Evolutionary conservation across 140 eudicot genomes (phyloP), one percentile per base, ranked within the genome.

Genomic region (Senecio squalidus): DNA sequence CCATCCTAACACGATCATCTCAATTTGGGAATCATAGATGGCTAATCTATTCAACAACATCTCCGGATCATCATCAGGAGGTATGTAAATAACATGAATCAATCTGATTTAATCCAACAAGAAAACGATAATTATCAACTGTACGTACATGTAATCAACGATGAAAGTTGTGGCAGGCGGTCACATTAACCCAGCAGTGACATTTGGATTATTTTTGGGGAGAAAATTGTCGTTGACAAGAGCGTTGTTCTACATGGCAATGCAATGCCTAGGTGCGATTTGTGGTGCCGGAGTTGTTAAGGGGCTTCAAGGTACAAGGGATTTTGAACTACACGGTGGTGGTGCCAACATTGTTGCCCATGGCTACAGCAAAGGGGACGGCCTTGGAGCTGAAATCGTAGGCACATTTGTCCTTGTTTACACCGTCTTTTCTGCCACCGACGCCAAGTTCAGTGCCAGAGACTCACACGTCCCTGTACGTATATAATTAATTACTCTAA

Each of bases 391-490:
- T 1, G 95, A 86, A 64, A 79, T 86, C 28, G 38, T 86, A 9
- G 95, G 84, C 26, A 84, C 94, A 40, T 84, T 80, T 24, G 72
- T 84, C 27, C 88, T 84, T 41, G 88, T 77, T 56, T 84, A 84
- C 84, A 80, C 86, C 46, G 95, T 85, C 15, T 85, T 85, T 69
- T 85, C 95, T 6, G 95, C 95, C 69, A 83, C 95, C 46, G 89
- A 87, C 13, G 93, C 95, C 76, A 87, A 87, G 55, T 72, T 89
- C 33, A 87, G 82, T 67, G 95, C 93, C 8, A 70, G 93, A 16
- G 95, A 87, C 71, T 83, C 95, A 18, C 93, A 62, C 29, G 95
- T 87, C 46, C 95, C 93, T 14, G 95, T 83, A 74, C 22, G 91
- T 58, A 9, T 5, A 16, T 30, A 9, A 55, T n/a, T 17, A 21